Base-by-base conservation (phyloP, 2,329 filamentous ascomycete species). In the Hypomyces rosellus region DNA sequence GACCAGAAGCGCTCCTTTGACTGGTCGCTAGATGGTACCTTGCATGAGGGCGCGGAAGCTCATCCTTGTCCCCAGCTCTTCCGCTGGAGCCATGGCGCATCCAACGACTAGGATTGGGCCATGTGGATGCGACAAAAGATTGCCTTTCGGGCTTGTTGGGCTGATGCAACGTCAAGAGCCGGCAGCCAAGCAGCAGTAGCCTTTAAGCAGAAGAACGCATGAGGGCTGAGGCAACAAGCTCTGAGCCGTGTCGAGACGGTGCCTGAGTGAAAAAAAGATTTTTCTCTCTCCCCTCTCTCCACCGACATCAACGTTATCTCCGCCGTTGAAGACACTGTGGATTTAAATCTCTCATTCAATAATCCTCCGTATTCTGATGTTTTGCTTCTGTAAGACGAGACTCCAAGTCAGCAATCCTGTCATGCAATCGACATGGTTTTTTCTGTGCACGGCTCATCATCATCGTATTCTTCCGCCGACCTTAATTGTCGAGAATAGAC, bases 21-120 rank as follows among this genome's bases (percentile, higher is more conserved):
- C 47, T 57, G 57, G 56, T 33, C 38, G 46, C 42, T 34, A 34
- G 39, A 43, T 45, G 47, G 56, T 56, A 54, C 56, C 56, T 59
- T 52, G 55, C 51, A 51, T 54, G 46, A 45, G 41, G 45, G 46
- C 46, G 15, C 46, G 51, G 39, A 53, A 53, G 51, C 41, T 36
- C 46, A 52, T 52, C 50, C 50, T 45, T 48, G 50, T 40, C 39
- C 40, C 34, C 49, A 43, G 47, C 49, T 42, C 48, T 51, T 51
- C 49, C 49, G 49, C 36, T 48, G n/a, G 45, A 38, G 39, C 49
- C 44, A 48, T 45, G 42, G 38, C 39, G 45, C 49, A 51, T 44
- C 40, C 34, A 39, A 25, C 22, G 39, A 40, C 45, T 40, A 44
- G 49, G 49, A 51, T 49, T 49, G 46, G 50, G 42, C 50, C 25